Conservation (phyloP, 257 asterid species). For the Mentha longifolia region DNA sequence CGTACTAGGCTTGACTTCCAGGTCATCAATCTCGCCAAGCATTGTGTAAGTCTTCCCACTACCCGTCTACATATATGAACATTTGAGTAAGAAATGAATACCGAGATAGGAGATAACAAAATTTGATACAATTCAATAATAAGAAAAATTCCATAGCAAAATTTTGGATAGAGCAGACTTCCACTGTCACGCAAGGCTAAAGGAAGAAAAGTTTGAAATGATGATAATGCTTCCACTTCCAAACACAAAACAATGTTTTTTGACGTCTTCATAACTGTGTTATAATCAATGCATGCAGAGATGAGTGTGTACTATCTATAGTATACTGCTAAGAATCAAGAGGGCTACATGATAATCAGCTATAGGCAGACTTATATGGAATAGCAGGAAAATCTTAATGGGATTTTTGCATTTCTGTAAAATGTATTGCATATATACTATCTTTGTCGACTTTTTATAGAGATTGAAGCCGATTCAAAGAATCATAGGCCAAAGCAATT, state of each 20-base stretch:
- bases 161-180: too few species aligned
- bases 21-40: constrained; percentile 91
- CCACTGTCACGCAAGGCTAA: not conserved
- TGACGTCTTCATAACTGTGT: not conserved
- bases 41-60: constrained; percentile 97
- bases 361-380: constrained; percentile 2
- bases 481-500: not conserved
- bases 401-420: not conserved
- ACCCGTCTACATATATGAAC: constrained; percentile 71
- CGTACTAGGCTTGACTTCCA: constrained; percentile 74
- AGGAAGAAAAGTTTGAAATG: not conserved
- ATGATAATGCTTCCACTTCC: constrained; percentile 8
- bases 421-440: not conserved
- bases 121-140: constrained; percentile 20
- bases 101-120: not conserved
- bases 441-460: not conserved
- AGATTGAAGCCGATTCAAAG: constrained; percentile 1
- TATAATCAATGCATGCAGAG: not conserved
- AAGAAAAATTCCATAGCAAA: not conserved
- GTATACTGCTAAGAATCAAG: not conserved
- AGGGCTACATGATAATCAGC: not conserved
- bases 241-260: constrained; percentile 2
- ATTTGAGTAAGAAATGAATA: constrained; percentile 8
- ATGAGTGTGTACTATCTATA: too few species aligned
- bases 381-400: constrained; percentile 14